These are phyloP conservation scores for Candida albicans DNA, from an alignment of 1,139 yeast species.

Conservation along the genomic window DNA sequence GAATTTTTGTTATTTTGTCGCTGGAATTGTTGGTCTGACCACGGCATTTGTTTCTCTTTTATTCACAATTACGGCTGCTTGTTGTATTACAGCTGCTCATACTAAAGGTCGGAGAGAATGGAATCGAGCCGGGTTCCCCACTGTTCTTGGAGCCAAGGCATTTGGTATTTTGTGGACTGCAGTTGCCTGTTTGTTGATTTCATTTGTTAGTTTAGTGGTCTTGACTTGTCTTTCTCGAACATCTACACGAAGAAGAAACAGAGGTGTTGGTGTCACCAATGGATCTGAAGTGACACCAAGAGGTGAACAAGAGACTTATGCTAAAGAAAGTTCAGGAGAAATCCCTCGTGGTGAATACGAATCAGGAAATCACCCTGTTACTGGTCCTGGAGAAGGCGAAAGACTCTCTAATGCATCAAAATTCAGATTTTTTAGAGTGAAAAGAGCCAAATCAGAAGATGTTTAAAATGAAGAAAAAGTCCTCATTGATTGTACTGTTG, in stretches of 20 bases:
- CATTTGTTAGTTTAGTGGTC: constrained; percentile 11
- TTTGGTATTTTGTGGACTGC: constrained; percentile 62
- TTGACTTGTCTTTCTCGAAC: constrained; percentile 7
- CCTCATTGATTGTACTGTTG: too few relatives aligned
- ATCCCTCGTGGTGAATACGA: constrained; percentile 1
- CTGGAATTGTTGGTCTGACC: constrained; percentile 28
- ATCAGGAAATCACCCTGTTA: not conserved
- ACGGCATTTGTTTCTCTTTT: constrained; percentile 44
- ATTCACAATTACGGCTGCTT: constrained; percentile 58
- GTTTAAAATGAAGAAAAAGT: constrained; percentile 1
- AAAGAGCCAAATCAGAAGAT: constrained; percentile 14
- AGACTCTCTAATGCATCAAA: constrained; percentile 15
- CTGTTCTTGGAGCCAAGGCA: constrained; percentile 57
- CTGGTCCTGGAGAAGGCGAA: constrained; percentile 5
- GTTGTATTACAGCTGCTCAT: constrained; percentile 62
- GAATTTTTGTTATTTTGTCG: constrained; percentile 16
- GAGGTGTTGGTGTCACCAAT: constrained; percentile 1
- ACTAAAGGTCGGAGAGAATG: constrained; percentile 63
- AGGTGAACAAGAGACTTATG: too few relatives aligned
- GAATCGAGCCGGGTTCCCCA: constrained; percentile 41
- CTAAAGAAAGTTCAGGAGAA: constrained; percentile 8
- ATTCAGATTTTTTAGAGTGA: constrained; percentile 18
- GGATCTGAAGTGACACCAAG: too few relatives aligned
- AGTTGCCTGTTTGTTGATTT: constrained; percentile 14
- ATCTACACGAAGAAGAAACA: constrained; percentile 1